Percentiles rank a stretch among this genome's conserved stretches.
Evolutionary conservation across 2,329 filamentous ascomycete species (phyloP).

Genomic region (Exophiala calicioides): DNA sequence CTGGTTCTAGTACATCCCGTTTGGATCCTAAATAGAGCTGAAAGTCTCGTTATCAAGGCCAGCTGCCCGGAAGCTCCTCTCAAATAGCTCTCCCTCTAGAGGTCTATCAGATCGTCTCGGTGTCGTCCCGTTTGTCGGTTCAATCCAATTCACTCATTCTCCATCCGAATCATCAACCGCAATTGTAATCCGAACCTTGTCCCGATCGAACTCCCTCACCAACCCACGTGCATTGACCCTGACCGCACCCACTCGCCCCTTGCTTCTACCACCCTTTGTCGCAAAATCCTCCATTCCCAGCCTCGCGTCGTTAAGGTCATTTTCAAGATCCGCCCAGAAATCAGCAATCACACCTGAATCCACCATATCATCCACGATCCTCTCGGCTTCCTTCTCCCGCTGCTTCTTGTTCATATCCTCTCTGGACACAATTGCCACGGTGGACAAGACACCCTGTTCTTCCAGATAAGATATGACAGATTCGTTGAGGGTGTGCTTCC

Average conservation of each 20-base stretch:
- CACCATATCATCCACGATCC: conserved; percentile 66
- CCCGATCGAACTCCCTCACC: conserved; percentile 15
- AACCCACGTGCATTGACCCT: conserved; percentile 11
- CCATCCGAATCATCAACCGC: conserved; percentile 17
- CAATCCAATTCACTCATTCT: not conserved
- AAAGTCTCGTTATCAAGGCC: too few species aligned
- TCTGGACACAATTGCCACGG: conserved; percentile 61
- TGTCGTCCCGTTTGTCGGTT: too few species aligned
- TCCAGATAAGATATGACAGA: conserved; percentile 67
- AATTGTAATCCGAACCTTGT: conserved; percentile 9
- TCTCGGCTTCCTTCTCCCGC: conserved; percentile 61
- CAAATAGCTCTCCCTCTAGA: too few species aligned
- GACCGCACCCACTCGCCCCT: conserved; percentile 25
- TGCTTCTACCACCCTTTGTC: conserved; percentile 24
- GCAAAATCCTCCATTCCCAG: conserved; percentile 44
- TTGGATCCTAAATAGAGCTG: too few species aligned
- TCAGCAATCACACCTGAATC: conserved; percentile 58
- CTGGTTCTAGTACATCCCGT: too few species aligned
- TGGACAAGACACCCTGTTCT: conserved; percentile 57
- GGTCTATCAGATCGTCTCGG: too few species aligned
- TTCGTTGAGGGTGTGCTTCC: conserved; percentile 72
- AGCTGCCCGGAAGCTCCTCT: too few species aligned
- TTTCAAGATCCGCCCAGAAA: conserved; percentile 67
- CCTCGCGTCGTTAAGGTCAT: conserved; percentile 60
- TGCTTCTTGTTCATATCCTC: conserved; percentile 63